Evolutionary conservation across 805 yeast genomes (phyloP), one percentile per base, ranked within the genome.

Genomic region (Candida tammaniensis): DNA sequence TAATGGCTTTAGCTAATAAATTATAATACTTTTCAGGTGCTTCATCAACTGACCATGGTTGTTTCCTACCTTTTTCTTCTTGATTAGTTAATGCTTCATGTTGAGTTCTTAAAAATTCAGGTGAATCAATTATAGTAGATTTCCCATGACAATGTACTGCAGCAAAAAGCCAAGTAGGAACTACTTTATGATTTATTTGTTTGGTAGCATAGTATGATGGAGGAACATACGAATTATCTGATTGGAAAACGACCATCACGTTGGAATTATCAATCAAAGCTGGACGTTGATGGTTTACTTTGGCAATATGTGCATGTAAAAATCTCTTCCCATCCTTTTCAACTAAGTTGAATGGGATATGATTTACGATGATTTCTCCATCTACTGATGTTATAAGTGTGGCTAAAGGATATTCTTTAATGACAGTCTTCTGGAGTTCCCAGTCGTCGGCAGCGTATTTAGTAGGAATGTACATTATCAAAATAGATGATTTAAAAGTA

Each of bases 101-200:
- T 45, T 74, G 78, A 0, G 52, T 38, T 25, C 69, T 44, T 7
- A 78, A 63, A 59, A 71, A 75, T 12, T 61, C 70, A 16, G 53
- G 48, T 32, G 70, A 72, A 33, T 72, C 76, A 14, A 64, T 52
- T 11, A 74, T 49, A 17, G 40, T 59, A 7, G 80, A 68, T 18
- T 52, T 67, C 3, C 86, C 86, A 37, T 71, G 60, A 27, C 72
- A 60, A 47, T 80, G 84, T 20, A 73, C 78, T 4, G 74, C 56
- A 2, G 74, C 76, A 54, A 71, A 79, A 51, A 76, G 80, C 85
- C 85, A 80, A 1, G 86, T 80, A 12, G 86, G 84, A n/a, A 79
- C 86, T 26, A 65, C 68, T 48, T 77, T 79, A 41, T 76, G 80
- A 20, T 80, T 74, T 30, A 64, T 64, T 30, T 66, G 56, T 56